Conservation (phyloP, 2,329 filamentous ascomycete species). For the Ophidiomyces ophidiicola region DNA sequence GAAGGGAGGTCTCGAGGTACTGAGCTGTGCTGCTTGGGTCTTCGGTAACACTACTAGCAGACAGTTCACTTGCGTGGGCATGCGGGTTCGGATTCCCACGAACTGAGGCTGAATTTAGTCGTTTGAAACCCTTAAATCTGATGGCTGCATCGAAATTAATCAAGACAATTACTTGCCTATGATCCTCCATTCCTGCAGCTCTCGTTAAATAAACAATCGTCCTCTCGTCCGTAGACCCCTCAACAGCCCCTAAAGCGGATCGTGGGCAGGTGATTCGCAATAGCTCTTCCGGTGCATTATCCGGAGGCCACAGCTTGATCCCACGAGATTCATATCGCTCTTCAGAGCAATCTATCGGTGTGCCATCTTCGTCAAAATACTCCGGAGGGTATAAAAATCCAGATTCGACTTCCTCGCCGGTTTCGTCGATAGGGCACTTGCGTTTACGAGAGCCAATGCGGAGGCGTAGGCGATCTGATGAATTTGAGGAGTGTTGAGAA, state of each 20-base stretch:
- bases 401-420: slow-evolving; percentile 18
- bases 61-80: background rate
- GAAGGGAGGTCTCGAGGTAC: background rate
- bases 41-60: background rate
- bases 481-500: slow-evolving; percentile 20
- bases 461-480: slow-evolving; percentile 30
- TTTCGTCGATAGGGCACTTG: slow-evolving; percentile 28
- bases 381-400: slow-evolving; percentile 24
- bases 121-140: slow-evolving; percentile 12
- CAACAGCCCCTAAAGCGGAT: slow-evolving; percentile 19
- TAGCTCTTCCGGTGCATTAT: slow-evolving; percentile 29
- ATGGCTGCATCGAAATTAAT: slow-evolving; percentile 17
- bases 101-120: background rate
- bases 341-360: slow-evolving; percentile 26
- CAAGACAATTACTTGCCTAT: slow-evolving; percentile 13
- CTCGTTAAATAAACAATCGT: slow-evolving; percentile 15
- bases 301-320: slow-evolving; percentile 32
- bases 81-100: background rate
- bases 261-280: slow-evolving; percentile 30
- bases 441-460: slow-evolving; percentile 34
- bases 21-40: background rate
- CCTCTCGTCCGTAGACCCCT: slow-evolving; percentile 15
- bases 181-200: slow-evolving; percentile 3
- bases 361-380: slow-evolving; percentile 18
- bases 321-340: slow-evolving; percentile 30